Evolutionary conservation across 768 basidiomycete genomes (phyloP).

Genomic region (Brasilioporus rufonigricans): DNA sequence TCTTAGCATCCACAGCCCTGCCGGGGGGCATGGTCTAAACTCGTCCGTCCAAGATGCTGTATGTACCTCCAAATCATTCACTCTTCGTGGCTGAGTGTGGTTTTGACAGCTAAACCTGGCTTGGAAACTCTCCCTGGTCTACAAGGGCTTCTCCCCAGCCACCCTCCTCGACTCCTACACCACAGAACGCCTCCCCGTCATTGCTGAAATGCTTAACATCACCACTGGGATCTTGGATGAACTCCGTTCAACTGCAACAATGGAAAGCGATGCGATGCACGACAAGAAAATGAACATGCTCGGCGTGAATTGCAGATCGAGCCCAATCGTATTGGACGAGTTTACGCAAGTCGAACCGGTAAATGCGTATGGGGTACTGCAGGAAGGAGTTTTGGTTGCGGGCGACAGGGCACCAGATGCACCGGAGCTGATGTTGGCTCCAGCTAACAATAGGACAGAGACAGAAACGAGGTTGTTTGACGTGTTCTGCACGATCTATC

Average conservation of each 20-base stretch:
- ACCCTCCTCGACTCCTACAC: constrained; percentile 41
- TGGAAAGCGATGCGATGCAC: background rate
- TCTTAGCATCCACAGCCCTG: constrained; percentile 19
- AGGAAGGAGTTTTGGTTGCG: constrained; percentile 32
- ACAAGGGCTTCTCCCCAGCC: constrained; percentile 34
- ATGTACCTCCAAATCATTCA: constrained; percentile 12
- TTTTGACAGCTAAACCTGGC: constrained; percentile 37
- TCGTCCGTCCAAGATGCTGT: constrained; percentile 39
- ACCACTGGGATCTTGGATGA: constrained; percentile 29
- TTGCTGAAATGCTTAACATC: constrained; percentile 44
- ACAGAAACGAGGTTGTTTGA: constrained; percentile 20
- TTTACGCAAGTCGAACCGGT: constrained; percentile 14
- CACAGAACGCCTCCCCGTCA: constrained; percentile 45
- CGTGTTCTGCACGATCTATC: constrained; percentile 19
- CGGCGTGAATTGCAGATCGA: constrained; percentile 37
- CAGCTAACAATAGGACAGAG: background rate
- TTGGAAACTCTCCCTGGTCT: constrained; percentile 46
- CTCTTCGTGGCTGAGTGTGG: background rate
- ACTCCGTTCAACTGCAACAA: background rate
- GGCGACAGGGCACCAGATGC: constrained; percentile 49
- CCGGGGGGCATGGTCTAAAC: constrained; percentile 36
- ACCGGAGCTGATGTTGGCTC: constrained; percentile 19
- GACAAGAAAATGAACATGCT: constrained; percentile 21
- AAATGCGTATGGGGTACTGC: constrained; percentile 10
- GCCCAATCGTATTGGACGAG: constrained; percentile 37